Conservation (phyloP, 352 stramenopile genomes). For the Peronospora farinosa region DNA sequence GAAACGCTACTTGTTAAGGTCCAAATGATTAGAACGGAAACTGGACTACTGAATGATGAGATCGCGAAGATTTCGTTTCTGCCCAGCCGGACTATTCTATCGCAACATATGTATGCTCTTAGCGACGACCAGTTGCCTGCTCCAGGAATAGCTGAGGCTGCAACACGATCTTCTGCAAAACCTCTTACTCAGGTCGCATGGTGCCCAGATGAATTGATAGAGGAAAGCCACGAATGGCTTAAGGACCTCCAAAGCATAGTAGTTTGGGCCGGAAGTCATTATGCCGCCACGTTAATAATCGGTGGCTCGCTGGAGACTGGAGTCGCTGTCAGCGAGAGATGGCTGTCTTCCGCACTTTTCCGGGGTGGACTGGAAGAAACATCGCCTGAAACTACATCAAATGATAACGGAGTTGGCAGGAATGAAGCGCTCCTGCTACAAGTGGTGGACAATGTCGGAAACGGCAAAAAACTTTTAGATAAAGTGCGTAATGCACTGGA, state of each 20-base stretch:
- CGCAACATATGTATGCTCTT: conserved; percentile 50
- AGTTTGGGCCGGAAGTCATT: conserved; percentile 53
- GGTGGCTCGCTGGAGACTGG: conserved; percentile 22
- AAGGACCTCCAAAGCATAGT: conserved; percentile 64
- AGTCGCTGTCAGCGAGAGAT: conserved; percentile 31
- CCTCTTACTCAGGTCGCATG: not conserved
- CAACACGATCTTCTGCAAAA: conserved; percentile 11
- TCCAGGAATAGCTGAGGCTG: conserved; percentile 4
- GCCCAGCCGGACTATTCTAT: conserved; percentile 46
- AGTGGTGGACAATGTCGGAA: conserved; percentile 65
- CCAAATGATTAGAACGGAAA: conserved; percentile 9
- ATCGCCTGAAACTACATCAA: not conserved
- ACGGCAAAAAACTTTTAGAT: conserved; percentile 75
- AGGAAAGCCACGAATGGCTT: conserved; percentile 41
- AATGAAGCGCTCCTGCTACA: conserved; percentile 62
- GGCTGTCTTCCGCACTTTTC: conserved; percentile 51
- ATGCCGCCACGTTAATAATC: conserved; percentile 50
- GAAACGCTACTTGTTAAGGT: conserved; percentile 39
- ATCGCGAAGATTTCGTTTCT: conserved; percentile 30
- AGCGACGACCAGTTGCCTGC: conserved; percentile 1
- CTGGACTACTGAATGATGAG: conserved; percentile 19
- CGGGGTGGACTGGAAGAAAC: conserved; percentile 43
- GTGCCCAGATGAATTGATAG: conserved; percentile 18
- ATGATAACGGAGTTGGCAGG: conserved; percentile 16
- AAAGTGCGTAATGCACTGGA: conserved; percentile 72